Evolutionary conservation across 2,329 filamentous ascomycete genomes (phyloP), one percentile per base, ranked within the genome.

Genomic region (Monilinia fructicola): DNA sequence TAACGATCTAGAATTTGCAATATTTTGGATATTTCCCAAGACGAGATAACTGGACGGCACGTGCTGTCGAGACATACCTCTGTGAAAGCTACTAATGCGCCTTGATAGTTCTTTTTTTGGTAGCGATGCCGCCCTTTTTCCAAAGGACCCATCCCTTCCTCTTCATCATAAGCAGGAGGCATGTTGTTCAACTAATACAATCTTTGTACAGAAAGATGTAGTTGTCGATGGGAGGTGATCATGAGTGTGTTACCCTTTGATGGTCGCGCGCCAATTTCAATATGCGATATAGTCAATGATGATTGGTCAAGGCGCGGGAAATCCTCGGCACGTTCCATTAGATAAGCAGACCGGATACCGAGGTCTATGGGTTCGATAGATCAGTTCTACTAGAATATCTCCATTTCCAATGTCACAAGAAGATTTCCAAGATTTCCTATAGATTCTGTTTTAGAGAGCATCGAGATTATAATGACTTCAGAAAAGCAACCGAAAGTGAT

Each of bases 401-500:
- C 53, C 26, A 42, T 54, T 63, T 10, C 42, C 52, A 60, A 76
- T 76, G 72, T 74, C 72, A 26, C 70, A 75, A 70, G 70, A 74
- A 68, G 71, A 74, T 26, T 74, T n/a, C n/a, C n/a, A n/a, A n/a
- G n/a, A n/a, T n/a, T 69, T 65, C 69, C 73, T 48, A 66, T 74
- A 67, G 69, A 74, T 11, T 74, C 75, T 66, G 68, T 74, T 48
- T 64, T 76, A 66, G 71, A 75, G 14, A 73, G 70, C 40, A 72
- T 76, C 64, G 73, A 74, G 53, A 65, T 68, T 42, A 70, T 74
- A 42, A 83, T 82, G 80, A 67, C 79, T 11, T 70, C 74, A 54
- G 75, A 75, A 52, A 81, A 79, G 67, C 81, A 82, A 67, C 90
- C 91, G 40, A 90, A 90, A 64, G 70, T 70, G 16, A 50, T 71